Evolutionary conservation across 1,139 yeast genomes (phyloP).

Genomic region (Debaryomyces coudertii): DNA sequence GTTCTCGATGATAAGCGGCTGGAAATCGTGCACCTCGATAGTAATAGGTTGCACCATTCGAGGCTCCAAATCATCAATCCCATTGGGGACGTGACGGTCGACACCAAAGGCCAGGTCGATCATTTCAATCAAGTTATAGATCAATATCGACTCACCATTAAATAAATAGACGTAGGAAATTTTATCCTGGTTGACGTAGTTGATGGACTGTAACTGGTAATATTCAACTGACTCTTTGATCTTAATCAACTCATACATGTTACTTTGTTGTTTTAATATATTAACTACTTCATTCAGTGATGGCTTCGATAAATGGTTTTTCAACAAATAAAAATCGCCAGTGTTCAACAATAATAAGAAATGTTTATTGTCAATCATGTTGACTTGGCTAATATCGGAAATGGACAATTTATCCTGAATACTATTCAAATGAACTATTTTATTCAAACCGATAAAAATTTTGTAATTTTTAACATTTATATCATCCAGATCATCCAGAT

Average conservation of each 20-base stretch:
- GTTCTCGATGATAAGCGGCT: conserved; percentile 32
- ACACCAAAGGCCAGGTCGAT: conserved; percentile 29
- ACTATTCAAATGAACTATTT: conserved; percentile 41
- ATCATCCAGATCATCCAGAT: conserved; percentile 4
- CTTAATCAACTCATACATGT: conserved; percentile 43
- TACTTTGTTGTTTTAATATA: conserved; percentile 24
- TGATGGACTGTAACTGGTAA: conserved; percentile 31
- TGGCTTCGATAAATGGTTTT: conserved; percentile 26
- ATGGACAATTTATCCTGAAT: conserved; percentile 33
- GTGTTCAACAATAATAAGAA: conserved; percentile 39
- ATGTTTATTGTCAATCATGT: conserved; percentile 35
- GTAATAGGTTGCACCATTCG: conserved; percentile 29
- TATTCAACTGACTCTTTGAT: conserved; percentile 35
- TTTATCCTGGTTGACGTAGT: conserved; percentile 19
- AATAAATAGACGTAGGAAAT: conserved; percentile 30
- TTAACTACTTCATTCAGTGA: conserved; percentile 12
- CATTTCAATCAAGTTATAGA: conserved; percentile 36
- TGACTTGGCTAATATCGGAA: conserved; percentile 27
- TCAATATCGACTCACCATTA: conserved; percentile 32
- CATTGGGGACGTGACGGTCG: conserved; percentile 22
- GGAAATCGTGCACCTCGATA: conserved; percentile 31
- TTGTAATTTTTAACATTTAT: conserved; percentile 23
- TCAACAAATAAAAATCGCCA: conserved; percentile 45
- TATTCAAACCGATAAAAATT: conserved; percentile 35
- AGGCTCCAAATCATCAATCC: conserved; percentile 24